Conservation (phyloP, 306 rosid genomes). For the Notholithocarpus densiflorus region DNA sequence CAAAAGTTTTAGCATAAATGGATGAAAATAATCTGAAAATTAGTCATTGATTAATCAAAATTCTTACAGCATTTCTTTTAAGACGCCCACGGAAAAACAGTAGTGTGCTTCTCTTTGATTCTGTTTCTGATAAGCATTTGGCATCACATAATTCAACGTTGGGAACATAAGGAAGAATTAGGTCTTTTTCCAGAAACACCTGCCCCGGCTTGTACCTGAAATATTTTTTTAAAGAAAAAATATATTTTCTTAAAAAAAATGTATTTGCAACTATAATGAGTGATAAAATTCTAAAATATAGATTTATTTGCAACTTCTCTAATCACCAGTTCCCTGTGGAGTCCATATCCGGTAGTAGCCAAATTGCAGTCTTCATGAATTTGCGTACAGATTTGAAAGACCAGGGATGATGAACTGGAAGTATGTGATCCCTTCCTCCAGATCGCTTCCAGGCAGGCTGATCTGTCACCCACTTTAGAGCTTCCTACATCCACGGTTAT, state of each 20-base stretch:
- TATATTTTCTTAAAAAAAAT: not conserved
- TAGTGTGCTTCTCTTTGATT: slow-evolving; percentile 57
- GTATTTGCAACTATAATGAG: slow-evolving; percentile 9
- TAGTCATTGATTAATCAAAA: slow-evolving; percentile 6
- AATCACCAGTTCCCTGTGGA: slow-evolving; percentile 93
- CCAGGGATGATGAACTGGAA: slow-evolving; percentile 99
- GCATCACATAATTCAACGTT: slow-evolving; percentile 84
- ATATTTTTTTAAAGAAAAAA: not conserved
- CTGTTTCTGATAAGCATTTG: slow-evolving; percentile 55
- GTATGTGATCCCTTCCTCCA: slow-evolving; percentile 87
- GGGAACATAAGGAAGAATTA: slow-evolving; percentile 90
- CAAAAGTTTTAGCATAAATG: slow-evolving; percentile 5
- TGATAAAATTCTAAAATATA: not conserved
- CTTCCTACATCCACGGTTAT: slow-evolving; percentile 56
- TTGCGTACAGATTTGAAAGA: slow-evolving; percentile 92
- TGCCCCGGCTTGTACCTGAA: slow-evolving; percentile 96
- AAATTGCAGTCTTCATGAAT: slow-evolving; percentile 77
- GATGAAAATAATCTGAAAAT: not conserved
- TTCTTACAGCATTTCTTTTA: slow-evolving; percentile 92
- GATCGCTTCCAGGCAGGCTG: slow-evolving; percentile 97
- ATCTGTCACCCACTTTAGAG: slow-evolving; percentile 81
- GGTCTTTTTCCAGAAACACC: slow-evolving; percentile 90
- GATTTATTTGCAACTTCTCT: slow-evolving; percentile 11
- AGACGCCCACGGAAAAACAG: slow-evolving; percentile 95
- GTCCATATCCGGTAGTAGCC: slow-evolving; percentile 99